phyloP scores from a whole-genome alignment of 208 protist genomes.

The Acanthamoeba lenticulata region DNA sequence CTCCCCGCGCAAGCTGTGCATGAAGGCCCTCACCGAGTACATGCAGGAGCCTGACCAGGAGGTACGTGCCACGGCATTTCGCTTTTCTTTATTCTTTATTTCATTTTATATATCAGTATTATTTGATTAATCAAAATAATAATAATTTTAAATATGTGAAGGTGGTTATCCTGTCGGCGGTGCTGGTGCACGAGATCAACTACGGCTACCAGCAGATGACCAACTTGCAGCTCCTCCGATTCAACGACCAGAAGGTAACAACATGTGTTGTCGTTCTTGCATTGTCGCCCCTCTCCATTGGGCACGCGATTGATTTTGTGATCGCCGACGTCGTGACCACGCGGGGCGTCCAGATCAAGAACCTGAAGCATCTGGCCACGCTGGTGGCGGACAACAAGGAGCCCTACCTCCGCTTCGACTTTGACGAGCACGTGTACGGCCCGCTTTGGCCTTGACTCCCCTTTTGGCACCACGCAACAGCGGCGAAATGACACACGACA shows the following conservation, averaged over 20 bases:
- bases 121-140: no score
- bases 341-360: constrained; percentile 41
- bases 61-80: neutral
- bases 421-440: constrained; percentile 61
- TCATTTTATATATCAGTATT: neutral
- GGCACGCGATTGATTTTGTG: neutral
- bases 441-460: neutral
- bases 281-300: neutral
- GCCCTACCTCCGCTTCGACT: constrained; percentile 62
- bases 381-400: constrained; percentile 58
- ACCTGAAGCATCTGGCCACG: constrained; percentile 76
- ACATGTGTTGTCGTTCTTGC: neutral
- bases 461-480: neutral
- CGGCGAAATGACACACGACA: neutral
- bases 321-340: neutral
- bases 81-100: neutral
- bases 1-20: constrained; percentile 70
- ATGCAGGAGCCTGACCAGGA: constrained; percentile 9
- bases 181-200: constrained; percentile 80
- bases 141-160: constrained; percentile 44
- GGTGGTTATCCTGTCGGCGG: constrained; percentile 73
- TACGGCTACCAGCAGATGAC: constrained; percentile 74
- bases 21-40: constrained; percentile 67
- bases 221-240: constrained; percentile 63
- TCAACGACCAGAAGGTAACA: constrained; percentile 69